Percentiles rank a stretch among this genome's conserved stretches.
Evolutionary conservation across 2,329 filamentous ascomycete species (phyloP).

Genomic region (Ceratocystiopsis brevicomis): DNA sequence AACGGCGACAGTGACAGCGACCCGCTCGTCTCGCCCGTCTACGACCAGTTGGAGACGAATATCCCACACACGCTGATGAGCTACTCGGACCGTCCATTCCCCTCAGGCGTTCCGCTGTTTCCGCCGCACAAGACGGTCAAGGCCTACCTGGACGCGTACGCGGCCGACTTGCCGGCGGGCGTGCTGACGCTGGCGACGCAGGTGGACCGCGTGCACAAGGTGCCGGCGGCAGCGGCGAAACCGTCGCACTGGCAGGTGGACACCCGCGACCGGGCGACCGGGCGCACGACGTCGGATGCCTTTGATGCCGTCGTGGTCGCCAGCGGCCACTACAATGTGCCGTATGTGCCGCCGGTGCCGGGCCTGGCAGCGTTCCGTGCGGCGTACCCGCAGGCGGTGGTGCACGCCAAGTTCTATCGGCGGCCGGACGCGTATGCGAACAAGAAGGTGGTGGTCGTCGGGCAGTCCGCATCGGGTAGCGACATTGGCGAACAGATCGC

Average conservation of each 20-base stretch:
- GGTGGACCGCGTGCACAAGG: slow-evolving; percentile 39
- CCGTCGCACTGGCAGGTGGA: slow-evolving; percentile 6
- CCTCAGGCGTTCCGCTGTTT: slow-evolving; percentile 41
- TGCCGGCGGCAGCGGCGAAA: slow-evolving; percentile 3
- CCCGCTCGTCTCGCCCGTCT: slow-evolving; percentile 62
- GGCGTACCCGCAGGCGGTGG: slow-evolving; percentile 38
- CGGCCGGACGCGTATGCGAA: slow-evolving; percentile 38
- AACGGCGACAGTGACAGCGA: slow-evolving; percentile 9
- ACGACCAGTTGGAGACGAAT: slow-evolving; percentile 69
- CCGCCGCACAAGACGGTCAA: slow-evolving; percentile 53
- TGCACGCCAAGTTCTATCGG: slow-evolving; percentile 66
- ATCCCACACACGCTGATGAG: slow-evolving; percentile 68
- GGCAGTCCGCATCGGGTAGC: slow-evolving; percentile 66
- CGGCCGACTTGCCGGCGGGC: slow-evolving; percentile 25
- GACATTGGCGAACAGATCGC: slow-evolving; percentile 69
- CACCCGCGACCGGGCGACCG: slow-evolving; percentile 42
- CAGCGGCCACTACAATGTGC: slow-evolving; percentile 55
- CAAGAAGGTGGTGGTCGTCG: slow-evolving; percentile 67
- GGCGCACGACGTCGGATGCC: slow-evolving; percentile 17
- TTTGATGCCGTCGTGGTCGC: slow-evolving; percentile 65
- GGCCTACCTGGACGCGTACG: slow-evolving; percentile 55
- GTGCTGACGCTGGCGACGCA: slow-evolving; percentile 46
- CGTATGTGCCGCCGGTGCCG: slow-evolving; percentile 43
- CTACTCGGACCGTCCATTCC: slow-evolving; percentile 52
- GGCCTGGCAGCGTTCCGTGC: slow-evolving; percentile 41